Base-by-base conservation (phyloP, 139 green algal species). In the Closterium sp. region DNA sequence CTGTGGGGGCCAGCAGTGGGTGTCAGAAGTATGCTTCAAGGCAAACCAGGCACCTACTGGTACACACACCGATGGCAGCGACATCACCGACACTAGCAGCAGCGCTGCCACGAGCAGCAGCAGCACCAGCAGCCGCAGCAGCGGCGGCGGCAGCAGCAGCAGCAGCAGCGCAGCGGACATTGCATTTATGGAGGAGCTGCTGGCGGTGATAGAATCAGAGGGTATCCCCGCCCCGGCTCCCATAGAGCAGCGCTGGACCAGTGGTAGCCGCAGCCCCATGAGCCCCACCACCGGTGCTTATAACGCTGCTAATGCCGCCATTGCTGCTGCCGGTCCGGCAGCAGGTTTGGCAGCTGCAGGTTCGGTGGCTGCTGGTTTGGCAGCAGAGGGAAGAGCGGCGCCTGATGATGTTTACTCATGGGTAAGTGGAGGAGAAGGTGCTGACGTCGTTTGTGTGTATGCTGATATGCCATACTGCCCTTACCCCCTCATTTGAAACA, bases 1-100 rank as follows among this genome's bases (percentile, higher is more conserved):
- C 94, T 99, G 98, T 92, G 98, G 98, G 3, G 98, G 98, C 2
- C 96, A 99, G 95, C 98, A 99, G 95, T 99, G 97, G 97, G 98
- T 99, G 91, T 93, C 97, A 85, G 98, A 99, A 94, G 96, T 98
- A 16, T 95, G 94, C 16, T 85, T 88, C 84, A 76, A 19, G 10
- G 30, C 31, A 19, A 2, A 5, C 34, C 9, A 28, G 10, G 8
- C 84, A 36, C 16, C n/a, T 21, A 16, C n/a, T 21, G 16, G 10
- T 38, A 16, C 84, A 10, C 64, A 83, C 10, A 16, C 64, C 64
- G 64, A 90, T 38, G 28, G n/a, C 76, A 85, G 76, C 76, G 21
- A 0, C n/a, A 85, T 1, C 76, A 85, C 2, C 76, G 21, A 1
- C 76, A 85, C 28, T 83, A 10, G 31, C 30, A 89, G 87, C 34